Base-by-base conservation (phyloP, 305 asterid species). In the Solanum hybrid region DNA sequence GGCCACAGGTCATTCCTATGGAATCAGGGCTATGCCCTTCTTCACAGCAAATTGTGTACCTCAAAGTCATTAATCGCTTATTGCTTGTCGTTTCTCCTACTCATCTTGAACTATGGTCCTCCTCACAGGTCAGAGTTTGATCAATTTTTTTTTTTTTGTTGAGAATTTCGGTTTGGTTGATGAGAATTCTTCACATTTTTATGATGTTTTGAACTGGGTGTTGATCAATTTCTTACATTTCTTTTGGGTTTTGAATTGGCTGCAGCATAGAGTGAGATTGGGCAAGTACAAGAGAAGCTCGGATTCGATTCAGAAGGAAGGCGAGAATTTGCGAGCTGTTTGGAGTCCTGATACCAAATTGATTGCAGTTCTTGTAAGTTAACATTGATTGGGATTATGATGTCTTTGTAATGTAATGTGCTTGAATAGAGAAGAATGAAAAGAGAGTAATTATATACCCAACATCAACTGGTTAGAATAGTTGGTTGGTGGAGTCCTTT, bases 1-100 rank as follows among this genome's bases (percentile, higher is more conserved):
- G 99, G 99, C 99, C 99, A 90, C 99, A 97, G 97, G 99, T 97
- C 90, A 97, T 98, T 93, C 99, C 99, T 34, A 91, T 97, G 88
- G 97, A 97, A 93, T 93, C 91, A 34, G 95, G 97, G 4, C 80
- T 91, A 61, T 91, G 94, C 89, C 93, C 95, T 37, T 93, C 97
- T 84, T 90, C 95, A 20, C 95, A 94, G 92, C 95, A 92, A 91
- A 97, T 96, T 95, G 94, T 96, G 7, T 96, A 96, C 91, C 95
- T 98, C 91, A 97, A 97, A 92, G 94, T 97, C 57, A 92, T 92
- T 29, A 95, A 97, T 92, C 95, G 99, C 2, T 90, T 98, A 93
- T 93, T 98, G 86, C 99, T 98, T 34, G 96, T 95, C 13, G 98
- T 98, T 73, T 92, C 96, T 10, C 98, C 98, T 9, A 92, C 98